Evolutionary conservation across 179 eudicot species (phyloP), one percentile per base, ranked within the genome.

Genomic region (Silene vulgaris): DNA sequence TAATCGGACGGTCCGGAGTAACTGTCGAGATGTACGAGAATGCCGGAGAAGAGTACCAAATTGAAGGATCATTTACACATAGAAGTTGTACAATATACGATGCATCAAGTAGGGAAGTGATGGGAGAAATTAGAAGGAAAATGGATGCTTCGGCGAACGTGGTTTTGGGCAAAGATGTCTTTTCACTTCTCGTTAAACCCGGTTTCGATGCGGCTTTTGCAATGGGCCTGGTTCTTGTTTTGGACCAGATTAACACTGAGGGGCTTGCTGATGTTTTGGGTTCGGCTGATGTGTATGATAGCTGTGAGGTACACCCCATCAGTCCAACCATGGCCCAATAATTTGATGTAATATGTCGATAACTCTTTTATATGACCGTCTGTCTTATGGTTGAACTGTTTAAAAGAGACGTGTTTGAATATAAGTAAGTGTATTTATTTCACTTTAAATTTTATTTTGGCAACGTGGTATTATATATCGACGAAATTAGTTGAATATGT

Each of bases 141-240:
- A 89, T 92, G 72, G 96, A 90, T 66, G 75, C 82, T 17, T 72
- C 87, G 5, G 69, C 91, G 1, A 84, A 89, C 32, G 93, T 92
- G 26, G 77, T 88, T 52, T 81, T 90, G 30, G 91, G 92, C 0
- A 89, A 84, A 57, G 96, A 86, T 35, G 93, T 86, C 0, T 88
- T 90, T 65, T 77, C 82, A 0, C 85, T 89, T 0, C 32, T 79
- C 0, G 5, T 89, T 5, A 89, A 83, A 60, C 86, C 91, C 3
- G 96, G 89, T 0, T 88, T 86, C 20, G 96, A 90, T 40, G 80
- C 86, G 5, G 89, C 96, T n/a, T 89, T 90, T 14, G 89, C 87
- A 0, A 89, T 89, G 91, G 91, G 89, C 9, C 79, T 90, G 5
- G 86, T 88, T 0, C 83, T 90, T 26, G 86, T 88, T 2, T 79